Evolutionary conservation across 1,284 basidiomycete species (phyloP).

Genomic region (Leccinum fuscescens): DNA sequence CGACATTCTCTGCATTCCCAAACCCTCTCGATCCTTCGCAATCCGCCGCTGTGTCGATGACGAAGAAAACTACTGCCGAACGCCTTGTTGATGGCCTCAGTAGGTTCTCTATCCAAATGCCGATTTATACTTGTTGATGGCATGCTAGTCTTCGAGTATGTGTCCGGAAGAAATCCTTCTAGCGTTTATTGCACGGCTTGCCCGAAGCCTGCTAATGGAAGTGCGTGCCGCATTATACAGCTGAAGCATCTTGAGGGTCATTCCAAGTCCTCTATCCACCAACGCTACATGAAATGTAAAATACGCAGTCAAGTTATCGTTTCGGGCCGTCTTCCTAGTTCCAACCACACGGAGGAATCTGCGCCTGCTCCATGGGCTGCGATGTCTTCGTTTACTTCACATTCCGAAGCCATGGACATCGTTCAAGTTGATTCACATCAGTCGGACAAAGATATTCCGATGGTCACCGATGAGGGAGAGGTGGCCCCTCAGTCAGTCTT

Average conservation of each 20-base stretch:
- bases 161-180: not conserved
- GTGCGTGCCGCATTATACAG: not conserved
- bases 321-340: not conserved
- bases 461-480: not conserved
- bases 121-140: not conserved
- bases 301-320: not conserved
- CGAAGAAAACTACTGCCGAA: not conserved
- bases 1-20: not conserved
- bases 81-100: not conserved
- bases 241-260: not conserved
- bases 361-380: not conserved
- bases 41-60: not conserved
- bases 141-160: not conserved
- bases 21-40: not conserved
- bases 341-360: not conserved
- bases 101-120: not conserved
- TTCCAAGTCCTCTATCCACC: not conserved
- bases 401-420: not conserved
- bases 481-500: not conserved
- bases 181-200: not conserved
- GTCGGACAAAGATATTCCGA: not conserved
- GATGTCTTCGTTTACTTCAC: not conserved
- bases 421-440: not conserved
- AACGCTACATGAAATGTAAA: not conserved
- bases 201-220: not conserved